phyloP scores from a whole-genome alignment of 2,329 filamentous ascomycete genomes.

The Colletotrichum tabaci region DNA sequence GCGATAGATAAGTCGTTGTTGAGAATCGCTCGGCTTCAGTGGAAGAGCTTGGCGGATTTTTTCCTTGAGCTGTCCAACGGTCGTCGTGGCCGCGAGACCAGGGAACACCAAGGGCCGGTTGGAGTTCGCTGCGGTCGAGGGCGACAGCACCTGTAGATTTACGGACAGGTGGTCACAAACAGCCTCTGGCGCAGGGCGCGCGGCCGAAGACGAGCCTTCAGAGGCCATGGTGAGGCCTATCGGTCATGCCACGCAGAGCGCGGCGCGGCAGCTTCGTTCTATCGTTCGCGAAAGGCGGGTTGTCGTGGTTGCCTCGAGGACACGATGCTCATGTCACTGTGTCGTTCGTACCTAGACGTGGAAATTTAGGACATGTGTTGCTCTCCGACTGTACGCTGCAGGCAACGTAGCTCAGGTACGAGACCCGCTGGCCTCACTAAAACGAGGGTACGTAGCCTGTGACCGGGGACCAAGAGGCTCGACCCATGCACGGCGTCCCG shows the following conservation, averaged over 20 bases:
- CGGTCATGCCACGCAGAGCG: conserved; percentile 39
- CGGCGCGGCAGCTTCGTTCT: conserved; percentile 38
- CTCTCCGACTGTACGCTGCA: conserved; percentile 32
- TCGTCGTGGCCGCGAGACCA: conserved; percentile 64
- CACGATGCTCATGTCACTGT: conserved; percentile 37
- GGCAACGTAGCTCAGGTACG: conserved; percentile 30
- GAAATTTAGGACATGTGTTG: conserved; percentile 41
- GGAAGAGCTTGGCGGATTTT: conserved; percentile 68
- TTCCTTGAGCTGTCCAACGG: conserved; percentile 70
- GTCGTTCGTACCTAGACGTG: conserved; percentile 13
- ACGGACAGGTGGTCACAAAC: conserved; percentile 57
- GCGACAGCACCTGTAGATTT: conserved; percentile 72
- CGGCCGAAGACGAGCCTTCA: conserved; percentile 47
- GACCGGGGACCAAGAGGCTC: conserved; percentile 29
- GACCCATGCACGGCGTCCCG: conserved; percentile 37
- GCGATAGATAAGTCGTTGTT: conserved; percentile 73
- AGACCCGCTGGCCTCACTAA: conserved; percentile 39
- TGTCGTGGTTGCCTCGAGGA: conserved; percentile 20
- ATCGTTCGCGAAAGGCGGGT: conserved; percentile 5
- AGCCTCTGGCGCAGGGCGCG: conserved; percentile 46
- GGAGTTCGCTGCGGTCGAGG: conserved; percentile 64
- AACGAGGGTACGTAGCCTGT: conserved; percentile 28
- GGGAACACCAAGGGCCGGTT: conserved; percentile 66
- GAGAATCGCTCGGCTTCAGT: conserved; percentile 66
- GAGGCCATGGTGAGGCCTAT: conserved; percentile 56